Evolutionary conservation across 1,284 basidiomycete species (phyloP), one percentile per base, ranked within the genome.

Genomic region (Irpex sp.): DNA sequence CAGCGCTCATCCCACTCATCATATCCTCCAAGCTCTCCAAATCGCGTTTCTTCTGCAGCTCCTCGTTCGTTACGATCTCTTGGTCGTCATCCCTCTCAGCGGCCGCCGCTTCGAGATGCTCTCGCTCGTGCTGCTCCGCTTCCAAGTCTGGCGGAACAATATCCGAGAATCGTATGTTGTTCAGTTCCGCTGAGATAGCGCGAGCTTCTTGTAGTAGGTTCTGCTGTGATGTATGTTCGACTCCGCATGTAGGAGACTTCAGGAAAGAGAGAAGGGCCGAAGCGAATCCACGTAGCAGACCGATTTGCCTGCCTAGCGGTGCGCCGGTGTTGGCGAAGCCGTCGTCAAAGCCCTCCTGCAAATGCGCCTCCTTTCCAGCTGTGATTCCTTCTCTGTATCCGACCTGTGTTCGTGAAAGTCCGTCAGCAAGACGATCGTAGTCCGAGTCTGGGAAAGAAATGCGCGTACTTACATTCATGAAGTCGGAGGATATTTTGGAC

Each of bases 381-480:
- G 87, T 91, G 67, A 96, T 94, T 31, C 93, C 94, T 75, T 95
- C 93, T 15, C 93, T 86, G 70, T 95, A 96, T 1, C 94, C 94
- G 19, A 85, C 84, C 94, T 96, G 64, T 38, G 11, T 3, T 5
- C 8, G 8, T 44, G 40, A 44, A 44, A 44, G 40, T 44, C 26
- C 26, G 26, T 26, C 15, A 44, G 40, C 8, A 44, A 44, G 40
- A 44, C 11, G 40, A 44, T 40, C 55, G 40, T 13, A n/a, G n/a
- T n/a, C n/a, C n/a, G n/a, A n/a, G 19, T 11, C 9, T n/a, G 36
- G 17, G 3, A n/a, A 34, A 26, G 15, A 7, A 19, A 44, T 51
- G 49, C 31, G 17, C 15, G 49, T 19, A 65, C 79, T 51, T 72
- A 89, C 88, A 70, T 86, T 88, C 15, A 85, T 87, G 72, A 89